phyloP scores from a whole-genome alignment of 1,284 basidiomycete species.

The Coniferiporia weirii region DNA sequence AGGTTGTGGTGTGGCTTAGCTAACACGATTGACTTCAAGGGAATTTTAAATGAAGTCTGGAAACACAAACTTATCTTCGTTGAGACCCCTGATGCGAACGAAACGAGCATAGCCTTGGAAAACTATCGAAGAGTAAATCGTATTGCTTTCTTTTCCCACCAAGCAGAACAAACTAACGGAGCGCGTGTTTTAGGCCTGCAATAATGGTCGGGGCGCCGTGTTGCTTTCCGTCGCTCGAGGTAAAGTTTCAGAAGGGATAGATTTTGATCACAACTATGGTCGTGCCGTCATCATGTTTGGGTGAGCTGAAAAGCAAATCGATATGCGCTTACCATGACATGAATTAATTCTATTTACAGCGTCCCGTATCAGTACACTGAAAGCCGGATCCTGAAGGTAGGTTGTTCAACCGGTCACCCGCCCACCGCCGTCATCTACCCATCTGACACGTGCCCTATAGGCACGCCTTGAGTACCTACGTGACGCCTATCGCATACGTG shows the following conservation, averaged over 20 bases:
- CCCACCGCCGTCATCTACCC: background rate
- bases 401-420: background rate
- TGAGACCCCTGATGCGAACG: constrained; percentile 98
- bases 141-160: background rate
- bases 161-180: constrained; percentile 1
- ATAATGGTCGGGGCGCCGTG: constrained; percentile 97
- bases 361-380: constrained; percentile 99
- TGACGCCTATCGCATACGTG: constrained; percentile 97
- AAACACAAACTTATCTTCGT: constrained; percentile 99
- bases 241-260: constrained; percentile 99
- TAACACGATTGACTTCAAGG: constrained; percentile 44
- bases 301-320: constrained; percentile 38
- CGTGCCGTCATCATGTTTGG: constrained; percentile 99
- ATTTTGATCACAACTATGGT: constrained; percentile 99
- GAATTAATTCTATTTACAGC: constrained; percentile 35
- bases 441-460: constrained; percentile 15
- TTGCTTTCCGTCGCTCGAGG: constrained; percentile 96
- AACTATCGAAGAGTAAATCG: constrained; percentile 78
- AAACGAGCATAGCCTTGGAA: constrained; percentile 96
- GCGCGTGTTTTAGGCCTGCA: constrained; percentile 70
- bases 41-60: constrained; percentile 98
- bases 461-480: constrained; percentile 96
- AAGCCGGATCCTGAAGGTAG: constrained; percentile 85
- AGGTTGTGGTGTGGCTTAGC: background rate
- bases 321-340: background rate